Percentiles rank a stretch among this genome's conserved stretches.
These are phyloP conservation scores for Gynochthodes officinalis DNA, from an alignment of 257 asterid species.

Conservation along the genomic window DNA sequence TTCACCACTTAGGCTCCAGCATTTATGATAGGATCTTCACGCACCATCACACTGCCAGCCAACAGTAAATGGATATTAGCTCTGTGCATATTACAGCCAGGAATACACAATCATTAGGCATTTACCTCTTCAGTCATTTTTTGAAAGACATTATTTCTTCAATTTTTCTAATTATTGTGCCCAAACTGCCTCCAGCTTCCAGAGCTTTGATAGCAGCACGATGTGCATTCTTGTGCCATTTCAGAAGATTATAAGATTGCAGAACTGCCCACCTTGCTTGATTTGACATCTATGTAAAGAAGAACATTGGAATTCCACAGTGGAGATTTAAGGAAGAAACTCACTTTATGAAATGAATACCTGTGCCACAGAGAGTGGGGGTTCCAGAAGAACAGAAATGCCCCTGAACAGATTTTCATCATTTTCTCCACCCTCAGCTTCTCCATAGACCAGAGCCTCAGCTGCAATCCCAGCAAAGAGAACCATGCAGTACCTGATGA, in stretches of 20 bases:
- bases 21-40: not conserved
- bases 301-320: not conserved
- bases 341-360: constrained; percentile 32
- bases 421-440: constrained; percentile 98
- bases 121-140: constrained; percentile 21
- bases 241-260: constrained; percentile 83
- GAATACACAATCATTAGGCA: not conserved
- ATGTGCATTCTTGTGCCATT: constrained; percentile 84
- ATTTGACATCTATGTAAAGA: constrained; percentile 67
- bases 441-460: constrained; percentile 90
- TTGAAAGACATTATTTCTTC: constrained; percentile 65
- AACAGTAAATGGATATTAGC: not conserved
- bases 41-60: not conserved
- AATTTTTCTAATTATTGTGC: constrained; percentile 60
- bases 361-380: constrained; percentile 82
- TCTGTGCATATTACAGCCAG: not conserved
- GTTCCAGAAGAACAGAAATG: constrained; percentile 68
- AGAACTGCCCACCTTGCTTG: constrained; percentile 98
- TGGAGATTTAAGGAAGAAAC: constrained; percentile 10
- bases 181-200: constrained; percentile 64
- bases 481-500: constrained; percentile 91
- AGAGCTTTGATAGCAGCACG: constrained; percentile 75
- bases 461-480: constrained; percentile 98
- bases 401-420: constrained; percentile 89
- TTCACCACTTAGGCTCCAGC: not conserved